Evolutionary conservation across 1,139 yeast species (phyloP), one percentile per base, ranked within the genome.

Genomic region (Diutina scorzettiae): DNA sequence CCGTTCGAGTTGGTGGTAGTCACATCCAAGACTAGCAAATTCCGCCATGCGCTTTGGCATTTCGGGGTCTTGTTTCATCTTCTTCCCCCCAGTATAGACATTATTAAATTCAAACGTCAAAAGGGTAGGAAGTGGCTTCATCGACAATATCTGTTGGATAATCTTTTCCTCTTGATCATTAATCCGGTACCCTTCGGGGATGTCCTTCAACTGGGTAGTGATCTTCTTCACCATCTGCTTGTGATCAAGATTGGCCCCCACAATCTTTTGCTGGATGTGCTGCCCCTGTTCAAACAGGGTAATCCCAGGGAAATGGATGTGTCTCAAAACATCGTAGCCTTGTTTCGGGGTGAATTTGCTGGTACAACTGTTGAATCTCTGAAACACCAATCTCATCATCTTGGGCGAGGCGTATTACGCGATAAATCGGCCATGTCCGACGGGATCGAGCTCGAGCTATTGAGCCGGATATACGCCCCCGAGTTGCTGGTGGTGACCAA

Each of bases 21-120:
- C 50, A 45, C 71, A 62, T 9, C 71, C 72, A 40, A 63, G 30
- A 14, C 45, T 45, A 42, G 71, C 69, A 23, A 74, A 73, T 6
- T 64, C 66, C 32, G 58, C 58, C 32, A 63, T 61, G 33, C 54
- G 58, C 16, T 55, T 64, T 1, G 53, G 59, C 12, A 60, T 51
- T 0, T 66, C 57, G 1, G 74, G 61, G 37, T 68, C 67, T 43
- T 64, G 65, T 48, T 75, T 74, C 54, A 85, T 81, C 49, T 95
- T 71, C 51, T 87, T 77, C 1, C 97, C 97, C 17, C 94, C 91
- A 0, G 97, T 87, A 54, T 84, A 86, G 0, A 85, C 85, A 7
- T 89, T 85, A 17, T 77, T 68, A 58, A 87, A 85, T 56, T 89
- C 86, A 61, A 86, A 87, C 2, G 93, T 80, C 20, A 87, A 61